phyloP scores from a whole-genome alignment of 2,329 filamentous ascomycete genomes.

The Colletotrichum neosansevieriae region DNA sequence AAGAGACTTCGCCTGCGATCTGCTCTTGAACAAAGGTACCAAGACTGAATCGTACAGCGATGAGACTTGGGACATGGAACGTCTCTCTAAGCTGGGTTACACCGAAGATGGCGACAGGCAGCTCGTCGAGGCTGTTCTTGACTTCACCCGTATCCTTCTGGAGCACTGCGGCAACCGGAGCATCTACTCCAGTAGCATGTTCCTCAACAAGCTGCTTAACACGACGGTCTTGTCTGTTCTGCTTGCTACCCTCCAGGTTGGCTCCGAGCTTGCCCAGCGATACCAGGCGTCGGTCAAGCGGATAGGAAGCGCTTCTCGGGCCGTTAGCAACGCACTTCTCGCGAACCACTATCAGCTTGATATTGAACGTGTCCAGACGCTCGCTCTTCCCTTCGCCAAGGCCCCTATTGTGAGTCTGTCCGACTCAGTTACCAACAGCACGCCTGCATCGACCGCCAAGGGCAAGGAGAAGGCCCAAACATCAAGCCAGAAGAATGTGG shows the following conservation, averaged over 20 bases:
- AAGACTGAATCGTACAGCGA: conserved; percentile 64
- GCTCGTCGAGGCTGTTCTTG: conserved; percentile 82
- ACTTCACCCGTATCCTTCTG: conserved; percentile 87
- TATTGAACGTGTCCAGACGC: conserved; percentile 84
- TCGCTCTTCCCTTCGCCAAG: conserved; percentile 86
- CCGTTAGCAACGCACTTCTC: conserved; percentile 79
- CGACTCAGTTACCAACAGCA: conserved; percentile 63
- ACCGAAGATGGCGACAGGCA: conserved; percentile 81
- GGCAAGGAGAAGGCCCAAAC: conserved; percentile 77
- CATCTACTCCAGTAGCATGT: conserved; percentile 92
- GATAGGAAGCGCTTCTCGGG: conserved; percentile 71
- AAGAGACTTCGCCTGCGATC: conserved; percentile 76
- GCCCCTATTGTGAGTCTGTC: conserved; percentile 67
- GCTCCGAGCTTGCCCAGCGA: conserved; percentile 88
- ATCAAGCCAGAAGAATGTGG: conserved; percentile 59
- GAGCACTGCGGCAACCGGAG: conserved; percentile 98
- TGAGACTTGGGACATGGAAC: conserved; percentile 58
- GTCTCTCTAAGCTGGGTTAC: conserved; percentile 72
- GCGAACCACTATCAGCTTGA: conserved; percentile 87
- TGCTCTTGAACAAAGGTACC: conserved; percentile 71
- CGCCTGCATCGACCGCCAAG: conserved; percentile 71
- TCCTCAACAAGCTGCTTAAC: conserved; percentile 89
- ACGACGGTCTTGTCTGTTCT: conserved; percentile 86
- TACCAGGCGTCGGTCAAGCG: conserved; percentile 92
- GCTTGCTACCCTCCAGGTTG: conserved; percentile 81